Percentiles rank a stretch among this genome's conserved stretches.
Conservation (phyloP, 2,329 filamentous ascomycete species). For the Verticillium zaregamsianum region DNA sequence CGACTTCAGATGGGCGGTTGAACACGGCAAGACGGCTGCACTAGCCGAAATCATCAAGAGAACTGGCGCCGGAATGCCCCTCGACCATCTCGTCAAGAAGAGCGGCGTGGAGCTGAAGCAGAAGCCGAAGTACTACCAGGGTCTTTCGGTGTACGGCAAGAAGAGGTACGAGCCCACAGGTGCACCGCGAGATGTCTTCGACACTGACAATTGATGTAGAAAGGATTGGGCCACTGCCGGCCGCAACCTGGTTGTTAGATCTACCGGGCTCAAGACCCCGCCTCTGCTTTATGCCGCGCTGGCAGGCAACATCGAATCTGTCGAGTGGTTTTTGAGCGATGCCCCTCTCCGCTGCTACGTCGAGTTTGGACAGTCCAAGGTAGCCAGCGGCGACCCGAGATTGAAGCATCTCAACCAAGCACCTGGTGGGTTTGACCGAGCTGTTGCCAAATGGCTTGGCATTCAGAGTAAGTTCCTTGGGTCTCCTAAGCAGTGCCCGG, state of each 20-base stretch:
- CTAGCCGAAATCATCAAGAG: constrained; percentile 61
- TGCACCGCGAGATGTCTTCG: neutral
- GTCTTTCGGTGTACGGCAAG: constrained; percentile 69
- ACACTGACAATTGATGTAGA: constrained; percentile 21
- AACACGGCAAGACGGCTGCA: constrained; percentile 47
- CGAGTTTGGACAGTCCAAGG: constrained; percentile 59
- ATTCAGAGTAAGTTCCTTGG: constrained; percentile 46
- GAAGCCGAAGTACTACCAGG: constrained; percentile 72
- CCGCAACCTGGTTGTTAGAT: constrained; percentile 35
- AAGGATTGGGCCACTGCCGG: constrained; percentile 69
- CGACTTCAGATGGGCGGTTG: constrained; percentile 40
- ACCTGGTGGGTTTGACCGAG: constrained; percentile 58
- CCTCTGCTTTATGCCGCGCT: constrained; percentile 58
- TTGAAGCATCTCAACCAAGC: constrained; percentile 58
- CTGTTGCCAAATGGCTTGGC: constrained; percentile 58
- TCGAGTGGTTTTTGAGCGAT: constrained; percentile 76
- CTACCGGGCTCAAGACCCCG: constrained; percentile 40
- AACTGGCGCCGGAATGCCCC: constrained; percentile 64
- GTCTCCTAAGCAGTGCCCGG: neutral
- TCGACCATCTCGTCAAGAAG: constrained; percentile 62
- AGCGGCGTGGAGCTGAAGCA: constrained; percentile 59
- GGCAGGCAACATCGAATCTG: constrained; percentile 56
- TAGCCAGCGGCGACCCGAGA: constrained; percentile 55
- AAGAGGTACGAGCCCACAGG: constrained; percentile 42
- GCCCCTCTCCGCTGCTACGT: constrained; percentile 63